phyloP scores from a whole-genome alignment of 352 stramenopile genomes.

The Phytopythium oedochilum region DNA sequence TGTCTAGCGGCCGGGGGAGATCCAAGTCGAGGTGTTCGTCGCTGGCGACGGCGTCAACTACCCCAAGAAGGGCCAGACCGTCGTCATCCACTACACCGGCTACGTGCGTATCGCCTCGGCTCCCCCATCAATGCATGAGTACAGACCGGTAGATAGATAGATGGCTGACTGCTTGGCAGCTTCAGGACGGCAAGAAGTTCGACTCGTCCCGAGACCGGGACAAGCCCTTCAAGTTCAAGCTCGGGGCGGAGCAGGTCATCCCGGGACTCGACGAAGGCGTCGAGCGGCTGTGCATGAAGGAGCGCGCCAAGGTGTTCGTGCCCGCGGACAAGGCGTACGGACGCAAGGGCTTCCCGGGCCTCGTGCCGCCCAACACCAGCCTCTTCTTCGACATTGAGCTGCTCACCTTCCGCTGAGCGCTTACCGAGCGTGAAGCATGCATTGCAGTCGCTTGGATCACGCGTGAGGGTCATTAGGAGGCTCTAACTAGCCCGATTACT shows the following conservation, averaged over 20 bases:
- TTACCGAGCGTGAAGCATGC: too few relatives aligned
- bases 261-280: constrained; percentile 82
- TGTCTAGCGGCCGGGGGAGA: constrained; percentile 54
- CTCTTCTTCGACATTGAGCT: constrained; percentile 93
- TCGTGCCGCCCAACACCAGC: constrained; percentile 91
- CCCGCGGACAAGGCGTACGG: constrained; percentile 84
- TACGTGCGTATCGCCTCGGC: constrained; percentile 45
- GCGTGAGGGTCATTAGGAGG: too few relatives aligned
- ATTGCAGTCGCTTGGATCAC: too few relatives aligned
- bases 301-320: constrained; percentile 86
- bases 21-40: constrained; percentile 87
- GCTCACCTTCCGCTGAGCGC: constrained; percentile 65
- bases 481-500: not conserved
- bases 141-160: too few relatives aligned
- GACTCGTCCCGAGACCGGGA: constrained; percentile 71
- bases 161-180: constrained; percentile 15
- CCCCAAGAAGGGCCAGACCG: constrained; percentile 81
- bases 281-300: constrained; percentile 78
- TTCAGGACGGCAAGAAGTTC: constrained; percentile 74
- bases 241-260: constrained; percentile 88
- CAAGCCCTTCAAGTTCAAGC: constrained; percentile 89
- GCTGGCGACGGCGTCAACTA: constrained; percentile 90
- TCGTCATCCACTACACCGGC: constrained; percentile 86
- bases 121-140: too few relatives aligned
- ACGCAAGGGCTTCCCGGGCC: constrained; percentile 73